phyloP scores from a whole-genome alignment of 495 filamentous ascomycete species.

The Aspergillus carlsbadensis region DNA sequence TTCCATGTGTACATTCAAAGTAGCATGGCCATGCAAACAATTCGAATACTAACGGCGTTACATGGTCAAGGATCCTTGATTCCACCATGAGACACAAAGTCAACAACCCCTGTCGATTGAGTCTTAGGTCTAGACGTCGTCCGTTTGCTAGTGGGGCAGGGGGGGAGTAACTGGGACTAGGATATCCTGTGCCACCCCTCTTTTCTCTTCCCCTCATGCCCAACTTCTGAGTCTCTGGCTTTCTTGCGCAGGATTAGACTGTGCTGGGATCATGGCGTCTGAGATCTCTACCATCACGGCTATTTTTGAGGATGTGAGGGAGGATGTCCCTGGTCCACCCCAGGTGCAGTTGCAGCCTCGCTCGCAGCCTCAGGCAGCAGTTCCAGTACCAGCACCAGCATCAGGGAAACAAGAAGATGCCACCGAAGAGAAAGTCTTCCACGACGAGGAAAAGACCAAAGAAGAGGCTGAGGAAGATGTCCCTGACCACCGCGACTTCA shows the following conservation, averaged over 20 bases:
- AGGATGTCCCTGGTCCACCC: background rate
- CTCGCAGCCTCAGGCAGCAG: too few species aligned
- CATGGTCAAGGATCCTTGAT: background rate
- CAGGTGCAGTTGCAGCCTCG: background rate
- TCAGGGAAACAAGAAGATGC: background rate
- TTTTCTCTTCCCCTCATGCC: background rate
- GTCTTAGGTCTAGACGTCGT: too few species aligned
- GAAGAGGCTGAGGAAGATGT: background rate
- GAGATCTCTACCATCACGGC: constrained; percentile 5
- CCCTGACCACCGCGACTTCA: constrained; percentile 12
- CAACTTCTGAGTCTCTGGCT: too few species aligned
- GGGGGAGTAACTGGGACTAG: background rate
- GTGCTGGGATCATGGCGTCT: constrained; percentile 3
- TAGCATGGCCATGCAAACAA: too few species aligned
- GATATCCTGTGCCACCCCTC: background rate
- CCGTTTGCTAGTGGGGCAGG: too few species aligned
- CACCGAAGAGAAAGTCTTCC: too few species aligned
- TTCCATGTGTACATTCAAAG: too few species aligned
- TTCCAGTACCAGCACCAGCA: too few species aligned
- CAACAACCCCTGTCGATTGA: too few species aligned
- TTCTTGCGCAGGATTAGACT: too few species aligned
- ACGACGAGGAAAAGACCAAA: background rate
- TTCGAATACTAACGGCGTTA: too few species aligned
- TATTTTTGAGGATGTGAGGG: background rate
- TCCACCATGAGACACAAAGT: background rate